Conservation (phyloP, 306 rosid species). For the Chamaecrista fasciculata region DNA sequence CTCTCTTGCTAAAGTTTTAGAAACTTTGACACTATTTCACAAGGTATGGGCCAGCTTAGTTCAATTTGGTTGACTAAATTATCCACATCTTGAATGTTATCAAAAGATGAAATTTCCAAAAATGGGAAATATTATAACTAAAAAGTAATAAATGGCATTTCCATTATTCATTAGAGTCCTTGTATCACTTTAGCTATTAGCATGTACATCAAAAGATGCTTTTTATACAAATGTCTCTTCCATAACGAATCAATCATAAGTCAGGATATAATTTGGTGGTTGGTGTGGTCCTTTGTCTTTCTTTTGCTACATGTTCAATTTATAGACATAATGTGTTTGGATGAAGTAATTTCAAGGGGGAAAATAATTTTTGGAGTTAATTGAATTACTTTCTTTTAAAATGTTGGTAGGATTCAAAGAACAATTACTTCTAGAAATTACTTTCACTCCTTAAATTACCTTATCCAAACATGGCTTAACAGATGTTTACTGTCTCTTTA, state of each 20-base stretch:
- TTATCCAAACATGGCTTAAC: too few relatives aligned
- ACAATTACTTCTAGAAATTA: too few relatives aligned
- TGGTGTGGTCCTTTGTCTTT: background rate
- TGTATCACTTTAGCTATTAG: too few relatives aligned
- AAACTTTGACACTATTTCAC: background rate
- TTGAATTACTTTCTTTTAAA: too few relatives aligned
- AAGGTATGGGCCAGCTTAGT: background rate
- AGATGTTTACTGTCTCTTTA: background rate
- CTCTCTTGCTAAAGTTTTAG: background rate
- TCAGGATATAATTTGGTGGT: background rate
- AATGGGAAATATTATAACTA: background rate
- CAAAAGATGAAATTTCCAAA: background rate
- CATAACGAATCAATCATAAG: background rate
- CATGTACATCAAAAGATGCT: constrained; percentile 4
- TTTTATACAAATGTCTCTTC: background rate
- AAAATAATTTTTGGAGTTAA: too few relatives aligned
- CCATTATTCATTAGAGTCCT: background rate
- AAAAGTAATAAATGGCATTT: background rate
- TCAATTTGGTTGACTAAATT: background rate
- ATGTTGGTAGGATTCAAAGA: too few relatives aligned
- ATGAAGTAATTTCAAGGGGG: too few relatives aligned
- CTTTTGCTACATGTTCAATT: background rate
- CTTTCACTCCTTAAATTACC: too few relatives aligned
- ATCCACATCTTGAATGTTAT: background rate
- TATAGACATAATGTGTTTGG: too few relatives aligned